Base-by-base conservation (phyloP, 371 early-diverging fungal genomes). In the Phascolomyces articulosus region DNA sequence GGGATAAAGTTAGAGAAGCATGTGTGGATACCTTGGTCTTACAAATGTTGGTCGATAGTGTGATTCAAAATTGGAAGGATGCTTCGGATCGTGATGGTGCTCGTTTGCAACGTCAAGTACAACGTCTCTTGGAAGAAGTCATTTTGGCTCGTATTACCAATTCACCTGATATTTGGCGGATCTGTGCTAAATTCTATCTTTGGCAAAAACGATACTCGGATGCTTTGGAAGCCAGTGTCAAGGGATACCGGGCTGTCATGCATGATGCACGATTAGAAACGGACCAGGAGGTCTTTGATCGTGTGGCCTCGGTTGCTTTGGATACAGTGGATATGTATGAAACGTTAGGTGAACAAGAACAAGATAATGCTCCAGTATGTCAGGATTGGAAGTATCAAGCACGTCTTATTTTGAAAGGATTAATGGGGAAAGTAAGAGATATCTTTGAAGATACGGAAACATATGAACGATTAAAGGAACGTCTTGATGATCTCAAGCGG, bases 321-420 rank as follows among this genome's bases (percentile, higher is more conserved):
- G 91, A 92, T 51, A 84, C 94, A 21, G 91, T 91, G 2, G 90
- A 91, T 40, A 88, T 87, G 75, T 96, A 93, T 69, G 83, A 90
- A 48, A 90, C 85, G 61, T 56, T 92, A 57, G 93, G 92, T 34
- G 77, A 83, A 23, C 78, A 84, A 55, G 65, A 54, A 21, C 66
- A 67, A 53, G 76, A 79, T 63, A 77, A 71, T 57, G 68, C 64
- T 1, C 69, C 62, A 51, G 91, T 93, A 21, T 91, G 92, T 68
- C 84, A 85, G 31, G 96, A 96, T 68, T 97, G 96, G 96, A 82
- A 80, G 58, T 95, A 93, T 65, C 95, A 96, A 69, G 79, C 92
- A 11, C 88, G 89, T 67, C 87, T 87, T 74, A 83, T 93, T 38
- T 72, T 96, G 64, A 92, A 92, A 62, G 88, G 94, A 21, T 72